phyloP scores from a whole-genome alignment of 2,329 filamentous ascomycete species.

The Penicillium sp. region DNA sequence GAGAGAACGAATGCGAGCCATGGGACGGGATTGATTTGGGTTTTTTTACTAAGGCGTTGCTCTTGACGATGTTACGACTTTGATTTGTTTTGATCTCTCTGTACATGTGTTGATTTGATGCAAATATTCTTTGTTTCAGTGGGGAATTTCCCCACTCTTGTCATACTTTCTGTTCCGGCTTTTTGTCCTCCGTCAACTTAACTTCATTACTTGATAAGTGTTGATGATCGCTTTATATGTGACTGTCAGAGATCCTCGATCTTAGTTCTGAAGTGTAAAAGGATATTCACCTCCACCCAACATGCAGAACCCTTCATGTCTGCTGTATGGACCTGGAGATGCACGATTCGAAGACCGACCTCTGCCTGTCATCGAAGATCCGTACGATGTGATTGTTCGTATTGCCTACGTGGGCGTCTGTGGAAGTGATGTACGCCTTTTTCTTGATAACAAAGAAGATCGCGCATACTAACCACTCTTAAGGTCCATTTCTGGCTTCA shows the following conservation, averaged over 20 bases:
- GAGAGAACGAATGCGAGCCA: constrained; percentile 25
- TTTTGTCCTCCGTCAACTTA: too few species aligned
- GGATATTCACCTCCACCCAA: too few species aligned
- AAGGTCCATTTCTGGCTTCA: constrained; percentile 40
- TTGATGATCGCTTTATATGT: too few species aligned
- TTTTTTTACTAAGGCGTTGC: constrained; percentile 2
- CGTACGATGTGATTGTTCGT: constrained; percentile 41
- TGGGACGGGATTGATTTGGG: constrained; percentile 19
- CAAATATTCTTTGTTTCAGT: too few species aligned
- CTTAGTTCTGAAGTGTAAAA: too few species aligned
- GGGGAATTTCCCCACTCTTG: too few species aligned
- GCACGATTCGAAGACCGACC: constrained; percentile 37
- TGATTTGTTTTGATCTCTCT: neutral
- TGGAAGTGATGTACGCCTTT: constrained; percentile 35
- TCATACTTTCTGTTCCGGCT: too few species aligned
- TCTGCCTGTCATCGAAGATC: constrained; percentile 32
- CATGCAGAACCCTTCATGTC: constrained; percentile 39
- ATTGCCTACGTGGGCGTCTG: constrained; percentile 44
- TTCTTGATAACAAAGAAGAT: too few species aligned
- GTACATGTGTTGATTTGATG: too few species aligned
- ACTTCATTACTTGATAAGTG: too few species aligned
- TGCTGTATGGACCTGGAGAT: constrained; percentile 38
- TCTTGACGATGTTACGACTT: constrained; percentile 25
- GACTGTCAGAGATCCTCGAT: too few species aligned
- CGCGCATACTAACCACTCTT: neutral